Evolutionary conservation across 2,329 filamentous ascomycete species (phyloP).

Genomic region (Cercospora zeina): DNA sequence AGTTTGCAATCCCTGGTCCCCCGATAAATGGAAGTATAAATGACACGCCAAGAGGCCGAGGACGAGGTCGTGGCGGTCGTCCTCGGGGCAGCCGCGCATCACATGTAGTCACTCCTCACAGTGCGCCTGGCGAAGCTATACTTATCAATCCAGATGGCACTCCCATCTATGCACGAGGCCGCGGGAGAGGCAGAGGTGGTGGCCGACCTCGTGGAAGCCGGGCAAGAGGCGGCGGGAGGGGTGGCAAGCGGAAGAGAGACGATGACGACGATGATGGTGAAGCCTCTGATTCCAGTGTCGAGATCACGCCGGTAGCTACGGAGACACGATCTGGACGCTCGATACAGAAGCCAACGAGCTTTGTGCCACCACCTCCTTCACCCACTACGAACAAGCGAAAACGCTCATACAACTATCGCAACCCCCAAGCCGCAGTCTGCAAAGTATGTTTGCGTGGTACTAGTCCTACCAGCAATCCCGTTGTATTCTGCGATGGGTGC

Average conservation of each 20-base stretch:
- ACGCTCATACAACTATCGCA: constrained; percentile 56
- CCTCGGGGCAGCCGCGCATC: constrained; percentile 18
- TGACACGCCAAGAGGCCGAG: constrained; percentile 35
- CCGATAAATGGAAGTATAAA: constrained; percentile 6
- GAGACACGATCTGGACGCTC: constrained; percentile 75
- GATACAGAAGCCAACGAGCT: constrained; percentile 65
- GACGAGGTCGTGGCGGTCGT: constrained; percentile 31
- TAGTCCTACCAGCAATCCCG: constrained; percentile 72
- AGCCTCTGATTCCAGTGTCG: constrained; percentile 38
- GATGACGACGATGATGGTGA: constrained; percentile 41
- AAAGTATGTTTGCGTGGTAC: constrained; percentile 71
- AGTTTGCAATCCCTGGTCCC: constrained; percentile 43
- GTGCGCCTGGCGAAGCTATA: constrained; percentile 5
- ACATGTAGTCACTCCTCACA: not conserved
- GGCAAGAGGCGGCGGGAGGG: constrained; percentile 41
- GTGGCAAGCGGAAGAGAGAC: constrained; percentile 42
- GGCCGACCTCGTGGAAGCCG: constrained; percentile 39
- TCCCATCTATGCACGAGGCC: constrained; percentile 25
- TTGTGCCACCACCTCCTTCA: constrained; percentile 58
- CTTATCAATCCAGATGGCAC: constrained; percentile 11
- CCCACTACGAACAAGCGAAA: constrained; percentile 55
- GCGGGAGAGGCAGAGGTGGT: constrained; percentile 39
- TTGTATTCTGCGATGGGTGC: constrained; percentile 84
- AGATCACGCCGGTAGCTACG: constrained; percentile 59
- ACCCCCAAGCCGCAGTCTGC: constrained; percentile 63